Base-by-base conservation (phyloP, 768 basidiomycete species). In the Serpula lacrymans region DNA sequence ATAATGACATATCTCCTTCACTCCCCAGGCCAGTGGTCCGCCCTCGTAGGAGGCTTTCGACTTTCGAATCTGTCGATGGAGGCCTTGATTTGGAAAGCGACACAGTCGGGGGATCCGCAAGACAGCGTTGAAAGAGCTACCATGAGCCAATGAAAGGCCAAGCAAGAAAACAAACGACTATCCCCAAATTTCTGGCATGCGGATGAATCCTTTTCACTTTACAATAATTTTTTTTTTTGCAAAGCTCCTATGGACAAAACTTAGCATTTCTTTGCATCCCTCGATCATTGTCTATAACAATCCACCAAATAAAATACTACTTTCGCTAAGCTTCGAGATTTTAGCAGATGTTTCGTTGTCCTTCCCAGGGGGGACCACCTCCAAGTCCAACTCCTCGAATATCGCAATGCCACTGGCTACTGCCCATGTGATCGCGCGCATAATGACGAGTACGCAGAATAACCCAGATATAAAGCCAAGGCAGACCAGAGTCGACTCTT, bases 21-120 rank as follows among this genome's bases (percentile, higher is more conserved):
- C 42, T 22, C 37, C 43, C 31, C 36, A 41, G 17, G 52, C 43
- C 13, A 52, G 46, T 4, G 48, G 52, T 16, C 54, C 14, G 2
- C 30, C n/a, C 14, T 14, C 28, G 21, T 22, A 23, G 71, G 17
- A 60, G 75, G 37, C 52, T 77, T 34, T 78, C 80, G 5, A 71
- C 71, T 17, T 78, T 66, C 48, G 75, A 80, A 45, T 65, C 67
- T 18, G 56, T 60, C 4, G 72, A 80, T 10, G 69, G 68, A 14
- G 52, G 53, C 1, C 60, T 77, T 54, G 76, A 80, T 51, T 45
- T 75, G 24, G 77, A 80, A 50, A 64, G 65, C 36, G 67, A 67
- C 31, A 42, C 44, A 13, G 58, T 66, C 33, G 59, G 66, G 7
- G 67, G 65, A 11, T 68, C 68, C 12, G 68, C 69, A 18, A 47